phyloP scores from a whole-genome alignment of 305 asterid genomes.

The Stenogyne calaminthoides region DNA sequence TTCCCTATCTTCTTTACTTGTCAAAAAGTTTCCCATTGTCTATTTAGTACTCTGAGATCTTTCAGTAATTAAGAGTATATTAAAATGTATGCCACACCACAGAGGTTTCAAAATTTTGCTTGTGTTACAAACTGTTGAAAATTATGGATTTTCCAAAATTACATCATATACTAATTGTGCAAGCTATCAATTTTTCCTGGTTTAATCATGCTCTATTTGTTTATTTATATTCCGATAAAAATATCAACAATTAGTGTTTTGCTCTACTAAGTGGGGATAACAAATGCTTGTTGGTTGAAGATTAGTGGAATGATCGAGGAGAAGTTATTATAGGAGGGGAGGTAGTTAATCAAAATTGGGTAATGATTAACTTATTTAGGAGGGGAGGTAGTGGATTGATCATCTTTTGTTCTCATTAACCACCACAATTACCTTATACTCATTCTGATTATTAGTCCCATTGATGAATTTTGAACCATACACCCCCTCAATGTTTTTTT shows the following conservation, averaged over 20 bases:
- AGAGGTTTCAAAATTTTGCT: conserved; percentile 7
- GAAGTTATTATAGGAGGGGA: too few species aligned
- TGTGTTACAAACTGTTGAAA: conserved; percentile 11
- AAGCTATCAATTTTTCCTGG: conserved; percentile 1
- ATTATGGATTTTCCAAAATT: conserved; percentile 18
- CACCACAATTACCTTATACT: too few species aligned
- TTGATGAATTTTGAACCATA: too few species aligned
- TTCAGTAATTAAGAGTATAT: conserved; percentile 1
- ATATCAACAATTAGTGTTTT: background rate
- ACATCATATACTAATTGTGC: conserved; percentile 6
- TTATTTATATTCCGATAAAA: conserved; percentile 12
- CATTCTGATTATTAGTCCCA: too few species aligned
- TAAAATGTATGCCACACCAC: conserved; percentile 8
- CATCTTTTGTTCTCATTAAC: too few species aligned
- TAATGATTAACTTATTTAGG: too few species aligned
- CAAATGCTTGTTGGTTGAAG: too few species aligned
- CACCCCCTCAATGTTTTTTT: conserved; percentile 26
- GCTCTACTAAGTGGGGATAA: too few species aligned
- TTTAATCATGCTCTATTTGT: conserved; percentile 17
- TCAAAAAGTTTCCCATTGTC: background rate
- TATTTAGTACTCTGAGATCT: conserved; percentile 9
- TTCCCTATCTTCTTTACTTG: background rate
- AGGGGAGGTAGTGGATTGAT: too few species aligned
- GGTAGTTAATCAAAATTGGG: too few species aligned
- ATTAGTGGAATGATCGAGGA: too few species aligned